Percentiles rank a stretch among this genome's conserved stretches.
These are phyloP conservation scores for Sphaerulina musiva DNA, from an alignment of 2,329 filamentous ascomycete species.

Conservation along the genomic window DNA sequence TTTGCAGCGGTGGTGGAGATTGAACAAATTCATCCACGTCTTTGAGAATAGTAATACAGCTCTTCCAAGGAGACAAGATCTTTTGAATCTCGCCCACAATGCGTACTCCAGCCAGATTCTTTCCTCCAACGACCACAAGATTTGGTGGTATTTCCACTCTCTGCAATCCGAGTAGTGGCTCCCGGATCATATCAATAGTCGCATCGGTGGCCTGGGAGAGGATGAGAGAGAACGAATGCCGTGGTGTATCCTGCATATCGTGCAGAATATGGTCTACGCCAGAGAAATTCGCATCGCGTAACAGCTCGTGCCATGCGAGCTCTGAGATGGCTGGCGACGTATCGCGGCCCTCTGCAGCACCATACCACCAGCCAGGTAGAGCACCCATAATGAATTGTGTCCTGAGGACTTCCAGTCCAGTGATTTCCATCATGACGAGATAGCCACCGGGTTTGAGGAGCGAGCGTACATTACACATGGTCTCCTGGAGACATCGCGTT, in stretches of 20 bases:
- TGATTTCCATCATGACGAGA: constrained; percentile 17
- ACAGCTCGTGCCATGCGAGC: constrained; percentile 30
- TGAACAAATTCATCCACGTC: too few species aligned
- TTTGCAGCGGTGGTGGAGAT: too few species aligned
- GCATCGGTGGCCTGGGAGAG: not conserved
- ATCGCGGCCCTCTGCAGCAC: not conserved
- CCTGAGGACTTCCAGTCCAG: not conserved
- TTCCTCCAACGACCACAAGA: too few species aligned
- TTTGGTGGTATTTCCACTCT: too few species aligned
- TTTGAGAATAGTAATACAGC: too few species aligned
- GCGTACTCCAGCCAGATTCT: too few species aligned
- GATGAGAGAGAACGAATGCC: not conserved
- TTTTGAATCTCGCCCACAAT: too few species aligned
- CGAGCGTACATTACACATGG: constrained; percentile 19
- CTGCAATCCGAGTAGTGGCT: too few species aligned
- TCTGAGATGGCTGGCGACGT: constrained; percentile 23
- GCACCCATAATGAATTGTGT: not conserved
- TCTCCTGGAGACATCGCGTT: constrained; percentile 15
- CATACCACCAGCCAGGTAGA: not conserved
- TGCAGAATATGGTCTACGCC: not conserved
- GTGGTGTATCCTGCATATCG: not conserved
- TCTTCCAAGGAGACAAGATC: too few species aligned
- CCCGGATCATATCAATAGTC: not conserved
- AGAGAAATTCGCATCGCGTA: constrained; percentile 14
- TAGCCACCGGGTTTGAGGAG: constrained; percentile 26